Evolutionary conservation across 441 rosid species (phyloP).

Genomic region (Croton laevigatus): DNA sequence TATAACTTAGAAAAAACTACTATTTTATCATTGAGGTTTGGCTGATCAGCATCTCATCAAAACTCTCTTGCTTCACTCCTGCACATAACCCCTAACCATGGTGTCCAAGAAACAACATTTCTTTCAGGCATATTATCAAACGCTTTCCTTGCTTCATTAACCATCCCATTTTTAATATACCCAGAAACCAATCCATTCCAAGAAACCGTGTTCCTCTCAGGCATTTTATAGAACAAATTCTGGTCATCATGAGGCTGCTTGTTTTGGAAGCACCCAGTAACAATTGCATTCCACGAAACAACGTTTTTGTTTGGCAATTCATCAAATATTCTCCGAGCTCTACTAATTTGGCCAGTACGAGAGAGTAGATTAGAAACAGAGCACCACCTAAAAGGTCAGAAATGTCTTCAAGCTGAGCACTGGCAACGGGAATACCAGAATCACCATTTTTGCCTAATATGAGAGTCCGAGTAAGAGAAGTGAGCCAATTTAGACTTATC

Average conservation of each 20-base stretch:
- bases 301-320: constrained; percentile 38
- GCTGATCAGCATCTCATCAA: no score
- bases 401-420: constrained; percentile 84
- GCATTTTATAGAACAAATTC: constrained; percentile 54
- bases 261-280: constrained; percentile 53
- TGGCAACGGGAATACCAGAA: constrained; percentile 78
- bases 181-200: constrained; percentile 78
- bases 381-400: constrained; percentile 91
- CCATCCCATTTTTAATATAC: constrained; percentile 56
- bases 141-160: constrained; percentile 41
- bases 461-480: constrained; percentile 61
- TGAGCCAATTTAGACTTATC: constrained; percentile 95
- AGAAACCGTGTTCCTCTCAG: constrained; percentile 59
- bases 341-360: constrained; percentile 49
- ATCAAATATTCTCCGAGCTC: constrained; percentile 57
- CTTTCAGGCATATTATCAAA: constrained; percentile 60
- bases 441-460: constrained; percentile 51
- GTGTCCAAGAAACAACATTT: constrained; percentile 70
- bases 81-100: constrained; percentile 59
- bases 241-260: constrained; percentile 46
- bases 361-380: constrained; percentile 72
- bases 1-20: no score
- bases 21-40: no score
- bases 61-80: no score
- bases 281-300: constrained; percentile 59